Conservation (phyloP, 768 basidiomycete species). For the Phanerochaete carnosa region DNA sequence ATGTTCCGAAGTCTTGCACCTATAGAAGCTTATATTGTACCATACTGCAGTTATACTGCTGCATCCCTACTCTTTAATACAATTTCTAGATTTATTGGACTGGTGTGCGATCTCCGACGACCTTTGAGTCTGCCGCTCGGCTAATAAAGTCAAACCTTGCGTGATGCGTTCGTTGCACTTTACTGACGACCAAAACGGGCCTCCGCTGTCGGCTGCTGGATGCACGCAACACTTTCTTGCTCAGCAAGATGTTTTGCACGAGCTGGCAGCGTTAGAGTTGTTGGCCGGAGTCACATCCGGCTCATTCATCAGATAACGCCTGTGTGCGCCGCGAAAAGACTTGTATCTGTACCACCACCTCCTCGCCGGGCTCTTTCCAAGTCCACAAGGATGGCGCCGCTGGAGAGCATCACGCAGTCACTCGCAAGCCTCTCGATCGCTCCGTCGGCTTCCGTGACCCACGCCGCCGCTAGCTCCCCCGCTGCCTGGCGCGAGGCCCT, state of each 20-base stretch:
- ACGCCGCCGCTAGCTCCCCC: conserved; percentile 65
- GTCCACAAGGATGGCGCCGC: conserved; percentile 30
- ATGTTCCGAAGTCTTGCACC: conserved; percentile 41
- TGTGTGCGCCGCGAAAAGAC: conserved; percentile 2
- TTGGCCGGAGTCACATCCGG: conserved; percentile 11
- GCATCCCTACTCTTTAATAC: background rate
- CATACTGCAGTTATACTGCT: background rate
- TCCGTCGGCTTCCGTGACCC: conserved; percentile 49
- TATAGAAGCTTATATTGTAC: background rate
- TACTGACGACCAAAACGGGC: background rate
- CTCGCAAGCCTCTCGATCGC: conserved; percentile 55
- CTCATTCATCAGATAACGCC: conserved; percentile 13
- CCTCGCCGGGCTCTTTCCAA: background rate
- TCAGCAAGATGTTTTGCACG: conserved; percentile 10
- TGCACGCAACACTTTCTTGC: conserved; percentile 7
- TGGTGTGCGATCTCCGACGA: background rate
- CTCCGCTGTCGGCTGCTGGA: conserved; percentile 4
- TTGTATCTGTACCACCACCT: conserved; percentile 7
- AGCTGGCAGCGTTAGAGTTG: conserved; percentile 4
- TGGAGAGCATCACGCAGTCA: conserved; percentile 34
- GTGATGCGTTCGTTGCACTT: background rate
- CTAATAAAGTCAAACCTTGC: background rate
- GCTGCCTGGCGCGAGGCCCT: conserved; percentile 76
- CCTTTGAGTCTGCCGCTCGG: conserved; percentile 3
- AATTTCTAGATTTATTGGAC: background rate